Evolutionary conservation across 768 basidiomycete species (phyloP).

Genomic region (Leccinum uliginosum): DNA sequence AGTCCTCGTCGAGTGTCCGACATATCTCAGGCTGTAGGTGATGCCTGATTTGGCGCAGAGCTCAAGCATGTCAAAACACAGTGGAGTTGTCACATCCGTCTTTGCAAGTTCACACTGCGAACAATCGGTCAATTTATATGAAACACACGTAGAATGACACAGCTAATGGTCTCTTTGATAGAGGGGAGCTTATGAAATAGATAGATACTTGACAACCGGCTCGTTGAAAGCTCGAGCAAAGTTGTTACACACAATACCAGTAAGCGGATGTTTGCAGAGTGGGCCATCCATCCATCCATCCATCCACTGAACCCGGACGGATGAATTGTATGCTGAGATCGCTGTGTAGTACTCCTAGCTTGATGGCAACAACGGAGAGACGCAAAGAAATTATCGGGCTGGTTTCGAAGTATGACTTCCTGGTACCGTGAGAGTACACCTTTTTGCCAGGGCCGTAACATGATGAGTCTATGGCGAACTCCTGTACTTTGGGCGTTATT

Average conservation of each 20-base stretch:
- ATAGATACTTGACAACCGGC: constrained; percentile 64
- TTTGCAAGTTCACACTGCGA: constrained; percentile 48
- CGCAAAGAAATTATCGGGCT: constrained; percentile 60
- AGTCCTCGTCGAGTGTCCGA: constrained; percentile 69
- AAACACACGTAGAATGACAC: neutral
- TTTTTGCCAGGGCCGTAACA: neutral
- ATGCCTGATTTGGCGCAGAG: neutral
- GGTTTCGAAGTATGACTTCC: constrained; percentile 60
- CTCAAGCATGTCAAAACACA: constrained; percentile 19
- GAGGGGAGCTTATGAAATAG: constrained; percentile 67
- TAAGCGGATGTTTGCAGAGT: constrained; percentile 23
- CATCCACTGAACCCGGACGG: too few relatives aligned
- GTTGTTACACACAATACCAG: constrained; percentile 69
- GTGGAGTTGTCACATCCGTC: constrained; percentile 58
- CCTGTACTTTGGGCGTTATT: neutral
- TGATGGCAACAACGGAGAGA: constrained; percentile 61
- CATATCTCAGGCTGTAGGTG: constrained; percentile 59
- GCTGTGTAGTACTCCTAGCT: constrained; percentile 56
- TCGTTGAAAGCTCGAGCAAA: constrained; percentile 61
- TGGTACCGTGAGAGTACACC: constrained; percentile 67
- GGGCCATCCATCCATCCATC: too few relatives aligned
- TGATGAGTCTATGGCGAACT: constrained; percentile 40
- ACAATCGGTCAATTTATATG: constrained; percentile 40
- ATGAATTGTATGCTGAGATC: neutral
- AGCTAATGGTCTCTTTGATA: constrained; percentile 32